Evolutionary conservation across 1,139 yeast genomes (phyloP).

Genomic region (Insectozyma bohioensis): DNA sequence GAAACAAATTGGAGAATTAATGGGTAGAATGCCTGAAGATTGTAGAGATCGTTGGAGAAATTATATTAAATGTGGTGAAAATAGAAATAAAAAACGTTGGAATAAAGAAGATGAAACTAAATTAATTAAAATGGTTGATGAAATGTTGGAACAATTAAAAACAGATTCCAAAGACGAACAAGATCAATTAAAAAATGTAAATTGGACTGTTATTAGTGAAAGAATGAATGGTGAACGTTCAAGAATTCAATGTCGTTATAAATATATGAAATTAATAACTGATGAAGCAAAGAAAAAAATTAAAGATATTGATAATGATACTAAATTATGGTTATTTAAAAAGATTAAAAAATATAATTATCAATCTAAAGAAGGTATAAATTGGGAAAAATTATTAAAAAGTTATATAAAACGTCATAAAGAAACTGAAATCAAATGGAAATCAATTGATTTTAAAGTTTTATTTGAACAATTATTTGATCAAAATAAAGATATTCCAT

Average conservation of each 20-base stretch:
- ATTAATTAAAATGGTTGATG: conserved; percentile 55
- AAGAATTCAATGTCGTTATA: conserved; percentile 90
- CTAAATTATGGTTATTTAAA: conserved; percentile 58
- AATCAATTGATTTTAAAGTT: conserved; percentile 3
- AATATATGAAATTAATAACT: conserved; percentile 80
- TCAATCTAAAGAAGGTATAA: conserved; percentile 50
- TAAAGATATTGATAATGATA: conserved; percentile 47
- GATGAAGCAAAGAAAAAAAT: conserved; percentile 56
- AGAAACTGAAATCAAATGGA: conserved; percentile 2
- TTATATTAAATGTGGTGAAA: conserved; percentile 84
- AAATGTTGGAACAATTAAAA: conserved; percentile 28
- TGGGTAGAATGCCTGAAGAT: conserved; percentile 97
- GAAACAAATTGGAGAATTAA: conserved; percentile 72
- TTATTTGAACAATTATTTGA: not conserved
- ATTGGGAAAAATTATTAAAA: conserved; percentile 45
- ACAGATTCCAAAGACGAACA: conserved; percentile 5
- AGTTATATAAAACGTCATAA: conserved; percentile 6
- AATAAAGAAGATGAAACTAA: conserved; percentile 65
- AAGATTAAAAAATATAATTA: conserved; percentile 49
- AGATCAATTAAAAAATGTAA: conserved; percentile 34
- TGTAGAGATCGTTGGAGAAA: conserved; percentile 96
- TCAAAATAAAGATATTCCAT: not conserved
- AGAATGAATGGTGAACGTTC: conserved; percentile 85
- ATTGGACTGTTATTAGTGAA: conserved; percentile 92
- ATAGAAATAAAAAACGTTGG: conserved; percentile 79